Conservation (phyloP, 2,329 filamentous ascomycete genomes). For the Hypoxylon sp. region DNA sequence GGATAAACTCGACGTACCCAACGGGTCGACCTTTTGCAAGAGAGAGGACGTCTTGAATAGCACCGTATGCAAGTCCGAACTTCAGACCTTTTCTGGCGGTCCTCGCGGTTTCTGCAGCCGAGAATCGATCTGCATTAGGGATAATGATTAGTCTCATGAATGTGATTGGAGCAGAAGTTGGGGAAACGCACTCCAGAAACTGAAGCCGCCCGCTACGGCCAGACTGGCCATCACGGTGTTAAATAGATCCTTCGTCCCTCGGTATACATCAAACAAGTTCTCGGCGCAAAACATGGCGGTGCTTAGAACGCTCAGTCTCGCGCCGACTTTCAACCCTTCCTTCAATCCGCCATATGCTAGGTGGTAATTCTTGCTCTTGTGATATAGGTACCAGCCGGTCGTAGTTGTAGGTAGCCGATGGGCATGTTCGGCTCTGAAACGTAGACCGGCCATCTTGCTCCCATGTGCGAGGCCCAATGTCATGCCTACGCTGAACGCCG, state of each 20-base stretch:
- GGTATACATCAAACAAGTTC: constrained; percentile 84
- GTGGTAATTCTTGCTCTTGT: constrained; percentile 97
- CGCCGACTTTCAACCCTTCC: constrained; percentile 83
- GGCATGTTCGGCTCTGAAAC: constrained; percentile 95
- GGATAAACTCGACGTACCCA: constrained; percentile 79
- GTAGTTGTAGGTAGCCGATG: constrained; percentile 89
- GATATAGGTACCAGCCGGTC: constrained; percentile 97
- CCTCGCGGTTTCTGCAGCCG: constrained; percentile 80
- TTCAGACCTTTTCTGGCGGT: constrained; percentile 85
- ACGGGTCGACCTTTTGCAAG: constrained; percentile 79
- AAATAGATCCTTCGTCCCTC: constrained; percentile 79
- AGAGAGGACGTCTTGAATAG: constrained; percentile 82
- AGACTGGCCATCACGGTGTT: constrained; percentile 87
- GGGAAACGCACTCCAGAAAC: constrained; percentile 79
- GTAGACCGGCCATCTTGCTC: constrained; percentile 79
- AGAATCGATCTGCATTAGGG: constrained; percentile 76
- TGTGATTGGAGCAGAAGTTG: background rate
- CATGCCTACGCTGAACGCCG: constrained; percentile 78
- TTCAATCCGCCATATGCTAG: constrained; percentile 81
- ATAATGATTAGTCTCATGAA: constrained; percentile 15
- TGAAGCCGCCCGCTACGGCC: constrained; percentile 88
- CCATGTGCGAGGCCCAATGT: constrained; percentile 80
- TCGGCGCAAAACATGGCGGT: constrained; percentile 85
- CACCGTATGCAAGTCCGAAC: constrained; percentile 84
- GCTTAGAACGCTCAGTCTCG: constrained; percentile 79